Evolutionary conservation across 768 basidiomycete species (phyloP).

Genomic region (Fomitopsis pulvina): DNA sequence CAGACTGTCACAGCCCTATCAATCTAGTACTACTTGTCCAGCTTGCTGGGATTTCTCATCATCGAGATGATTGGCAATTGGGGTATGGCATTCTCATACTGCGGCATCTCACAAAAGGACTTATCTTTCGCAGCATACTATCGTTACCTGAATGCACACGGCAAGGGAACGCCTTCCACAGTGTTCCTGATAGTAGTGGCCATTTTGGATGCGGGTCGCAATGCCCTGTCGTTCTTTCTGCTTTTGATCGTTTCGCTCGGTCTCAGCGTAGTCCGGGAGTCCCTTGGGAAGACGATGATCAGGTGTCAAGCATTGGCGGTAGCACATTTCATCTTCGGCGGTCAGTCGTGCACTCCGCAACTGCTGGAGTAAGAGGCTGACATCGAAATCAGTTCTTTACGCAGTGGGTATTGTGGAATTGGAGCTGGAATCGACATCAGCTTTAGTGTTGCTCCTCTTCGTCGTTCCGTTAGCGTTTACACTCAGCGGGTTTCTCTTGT

Average conservation of each 20-base stretch:
- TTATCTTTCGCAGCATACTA: slow-evolving; percentile 62
- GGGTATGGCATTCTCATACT: slow-evolving; percentile 33
- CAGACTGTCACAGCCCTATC: neutral
- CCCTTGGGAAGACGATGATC: slow-evolving; percentile 78
- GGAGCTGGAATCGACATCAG: slow-evolving; percentile 85
- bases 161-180: slow-evolving; percentile 63
- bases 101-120: neutral
- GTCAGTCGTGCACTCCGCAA: slow-evolving; percentile 39
- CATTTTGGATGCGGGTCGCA: slow-evolving; percentile 91
- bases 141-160: slow-evolving; percentile 88
- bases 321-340: slow-evolving; percentile 90
- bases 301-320: slow-evolving; percentile 75
- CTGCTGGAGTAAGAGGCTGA: neutral
- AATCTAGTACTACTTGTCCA: slow-evolving; percentile 81
- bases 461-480: slow-evolving; percentile 94
- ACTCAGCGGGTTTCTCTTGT: slow-evolving; percentile 90
- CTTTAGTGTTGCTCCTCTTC: slow-evolving; percentile 77
- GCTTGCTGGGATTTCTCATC: slow-evolving; percentile 77
- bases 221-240: slow-evolving; percentile 93
- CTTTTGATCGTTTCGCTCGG: slow-evolving; percentile 90
- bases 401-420: slow-evolving; percentile 93
- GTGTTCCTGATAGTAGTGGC: slow-evolving; percentile 97
- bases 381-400: slow-evolving; percentile 89
- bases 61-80: slow-evolving; percentile 94
- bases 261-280: slow-evolving; percentile 85